Conservation (phyloP, 495 filamentous ascomycete genomes). For the Clavariopsis aquatica region DNA sequence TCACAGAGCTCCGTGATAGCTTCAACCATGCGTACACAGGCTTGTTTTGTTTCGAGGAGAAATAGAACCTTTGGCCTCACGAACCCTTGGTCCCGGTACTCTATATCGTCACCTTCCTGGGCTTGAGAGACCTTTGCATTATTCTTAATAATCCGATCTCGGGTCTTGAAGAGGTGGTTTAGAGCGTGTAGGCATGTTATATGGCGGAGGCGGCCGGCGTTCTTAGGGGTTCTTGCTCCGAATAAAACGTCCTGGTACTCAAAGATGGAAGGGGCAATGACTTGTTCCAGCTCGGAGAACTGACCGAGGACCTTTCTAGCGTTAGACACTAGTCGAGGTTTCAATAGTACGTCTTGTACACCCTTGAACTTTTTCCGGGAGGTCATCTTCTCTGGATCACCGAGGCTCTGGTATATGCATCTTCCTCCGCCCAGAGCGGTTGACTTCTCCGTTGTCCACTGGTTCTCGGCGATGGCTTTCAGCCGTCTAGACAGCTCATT, state of each 20-base stretch:
- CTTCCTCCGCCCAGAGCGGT: conserved; percentile 11
- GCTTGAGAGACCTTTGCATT: conserved; percentile 68
- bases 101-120: conserved; percentile 57
- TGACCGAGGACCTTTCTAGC: conserved; percentile 38
- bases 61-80: conserved; percentile 91
- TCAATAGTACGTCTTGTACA: conserved; percentile 58
- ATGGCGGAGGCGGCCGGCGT: conserved; percentile 65
- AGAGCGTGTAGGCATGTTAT: conserved; percentile 79
- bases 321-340: conserved; percentile 54
- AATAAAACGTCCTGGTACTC: conserved; percentile 81
- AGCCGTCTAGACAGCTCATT: conserved; percentile 56
- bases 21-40: conserved; percentile 75
- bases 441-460: conserved; percentile 59
- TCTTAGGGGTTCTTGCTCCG: conserved; percentile 65
- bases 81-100: conserved; percentile 92
- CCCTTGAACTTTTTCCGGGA: conserved; percentile 16
- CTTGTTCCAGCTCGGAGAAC: conserved; percentile 56
- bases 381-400: conserved; percentile 22
- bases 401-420: conserved; percentile 22
- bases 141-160: conserved; percentile 89
- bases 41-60: conserved; percentile 81
- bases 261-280: conserved; percentile 62
- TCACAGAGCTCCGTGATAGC: conserved; percentile 69
- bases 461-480: conserved; percentile 53
- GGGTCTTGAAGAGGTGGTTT: conserved; percentile 92